Conservation (phyloP, 169 alveolate genomes). For the Prorocentrum cordatum region DNA sequence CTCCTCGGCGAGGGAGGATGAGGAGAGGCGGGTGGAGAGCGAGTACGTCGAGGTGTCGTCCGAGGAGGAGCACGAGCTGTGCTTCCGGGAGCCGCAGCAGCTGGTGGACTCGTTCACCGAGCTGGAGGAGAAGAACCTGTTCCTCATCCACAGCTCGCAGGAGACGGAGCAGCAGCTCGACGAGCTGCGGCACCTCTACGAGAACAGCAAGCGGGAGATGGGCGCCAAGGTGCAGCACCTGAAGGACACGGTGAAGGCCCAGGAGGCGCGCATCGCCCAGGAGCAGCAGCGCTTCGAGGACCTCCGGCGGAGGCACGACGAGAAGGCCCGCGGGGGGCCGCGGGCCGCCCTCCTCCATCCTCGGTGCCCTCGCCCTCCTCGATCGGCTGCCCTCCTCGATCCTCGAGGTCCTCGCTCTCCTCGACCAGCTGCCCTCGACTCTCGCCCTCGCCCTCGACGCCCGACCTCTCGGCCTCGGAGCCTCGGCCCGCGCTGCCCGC, state of each 20-base stretch:
- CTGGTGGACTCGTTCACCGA: constrained; percentile 42
- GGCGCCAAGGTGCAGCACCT: constrained; percentile 55
- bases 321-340: constrained; percentile 57
- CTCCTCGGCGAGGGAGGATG: no score
- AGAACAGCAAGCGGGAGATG: constrained; percentile 33
- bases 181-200: constrained; percentile 20
- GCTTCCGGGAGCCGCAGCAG: constrained; percentile 65
- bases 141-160: constrained; percentile 56
- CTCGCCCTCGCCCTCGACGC: no score
- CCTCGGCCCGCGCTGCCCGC: no score
- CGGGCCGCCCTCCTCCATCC: no score
- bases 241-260: constrained; percentile 27
- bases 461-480: no score
- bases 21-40: no score
- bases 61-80: constrained; percentile 43
- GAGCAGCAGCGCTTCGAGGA: constrained; percentile 36
- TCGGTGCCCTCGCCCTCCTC: no score
- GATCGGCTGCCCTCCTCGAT: no score
- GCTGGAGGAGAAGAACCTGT: constrained; percentile 22
- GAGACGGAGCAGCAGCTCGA: constrained; percentile 41
- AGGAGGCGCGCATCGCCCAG: constrained; percentile 30
- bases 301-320: constrained; percentile 26
- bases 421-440: no score
- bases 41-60: constrained; percentile 30
- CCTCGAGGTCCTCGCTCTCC: no score